Evolutionary conservation across 75 land plant species (phyloP), one percentile per base, ranked within the genome.

Genomic region (Pinus taeda): DNA sequence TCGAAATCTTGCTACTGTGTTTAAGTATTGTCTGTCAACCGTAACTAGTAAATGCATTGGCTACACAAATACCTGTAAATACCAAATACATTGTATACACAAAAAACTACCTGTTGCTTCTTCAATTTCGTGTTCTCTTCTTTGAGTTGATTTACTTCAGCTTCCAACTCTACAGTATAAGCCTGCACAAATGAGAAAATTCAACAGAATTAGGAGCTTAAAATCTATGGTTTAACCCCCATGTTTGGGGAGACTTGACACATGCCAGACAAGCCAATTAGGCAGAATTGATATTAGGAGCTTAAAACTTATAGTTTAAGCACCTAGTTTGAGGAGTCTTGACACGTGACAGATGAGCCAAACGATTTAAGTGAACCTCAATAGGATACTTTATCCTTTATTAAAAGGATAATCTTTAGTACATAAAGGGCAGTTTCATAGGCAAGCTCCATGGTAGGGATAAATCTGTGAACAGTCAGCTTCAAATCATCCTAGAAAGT

Each of bases 101-200:
- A 49, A 49, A 69, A 42, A 8, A 69, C 22, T 69, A 81, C 83
- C 75, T 81, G 82, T 49, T 45, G 53, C 26, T 58, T 79, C 45
- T 63, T 65, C 57, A 81, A 75, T 57, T 74, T 81, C 82, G 58
- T 70, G 37, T 93, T 93, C 85, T 93, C 95, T 76, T 91, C 91
- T 66, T 83, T 91, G 20, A 93, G 73, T 12, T 91, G 88, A 81
- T 88, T 89, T 63, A 93, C 79, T 78, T 93, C 95, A 22, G 93
- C 91, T 79, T 93, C 95, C 53, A 93, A 74, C 75, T 93, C 95
- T 26, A 93, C 93, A 12, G 95, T 91, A 39, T 93, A 93, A 4
- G 93, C 95, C 95, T 93, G 91, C 24, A 60, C 4, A 18, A 11
- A 30, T 9, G 26, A 22, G 8, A 71, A 76, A 73, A 14, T 6